Base-by-base conservation (phyloP, 257 asterid genomes). In the Marsdenia floribunda region DNA sequence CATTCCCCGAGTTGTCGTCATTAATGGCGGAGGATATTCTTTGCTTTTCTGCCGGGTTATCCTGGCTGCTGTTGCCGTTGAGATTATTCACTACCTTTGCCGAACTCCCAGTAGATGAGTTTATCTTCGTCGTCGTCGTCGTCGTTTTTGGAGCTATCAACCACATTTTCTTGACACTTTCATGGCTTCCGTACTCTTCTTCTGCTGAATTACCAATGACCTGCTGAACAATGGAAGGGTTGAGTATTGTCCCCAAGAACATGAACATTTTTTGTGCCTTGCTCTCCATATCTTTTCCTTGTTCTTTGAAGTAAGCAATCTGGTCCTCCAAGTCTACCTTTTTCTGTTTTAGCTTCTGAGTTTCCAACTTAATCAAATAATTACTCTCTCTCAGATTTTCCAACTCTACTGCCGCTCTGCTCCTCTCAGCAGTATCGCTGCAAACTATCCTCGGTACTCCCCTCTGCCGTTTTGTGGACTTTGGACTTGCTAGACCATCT, bases 281-380 rank as follows among this genome's bases (percentile, higher is more conserved):
- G 5, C 38, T 55, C 55, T 82, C 82, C 11, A 53, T 18, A 0
- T 18, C 67, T 63, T 33, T 64, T 33, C 72, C n/a, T 26, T 79
- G 68, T 7, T 75, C 49, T 40, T 75, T 59, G n/a, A 81, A 66
- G 22, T 63, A 70, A 19, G 24, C 37, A 15, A 91, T 73, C 3
- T 70, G 75, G 11, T 49, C 64, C 37, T 83, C 83, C 58, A 76
- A 49, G 5, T 82, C 79, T 3, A 68, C 67, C 4, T 82, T 86
- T 69, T 77, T 74, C 65, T 46, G 58, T 72, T 80, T 86, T 9
- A 87, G 75, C 65, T 71, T 78, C 49, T 80, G 70, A 29, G 87
- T 73, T 75, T 87, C 90, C 9, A 61, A 46, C 76, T 57, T 80
- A 5, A 79, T 76, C 53, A 65, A 78, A 14, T 52, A 50, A 2